A percentile compares a stretch with the other conserved stretches of the same genome.
phyloP scores from a whole-genome alignment of 495 filamentous ascomycete genomes.

The Neurospora sp. region DNA sequence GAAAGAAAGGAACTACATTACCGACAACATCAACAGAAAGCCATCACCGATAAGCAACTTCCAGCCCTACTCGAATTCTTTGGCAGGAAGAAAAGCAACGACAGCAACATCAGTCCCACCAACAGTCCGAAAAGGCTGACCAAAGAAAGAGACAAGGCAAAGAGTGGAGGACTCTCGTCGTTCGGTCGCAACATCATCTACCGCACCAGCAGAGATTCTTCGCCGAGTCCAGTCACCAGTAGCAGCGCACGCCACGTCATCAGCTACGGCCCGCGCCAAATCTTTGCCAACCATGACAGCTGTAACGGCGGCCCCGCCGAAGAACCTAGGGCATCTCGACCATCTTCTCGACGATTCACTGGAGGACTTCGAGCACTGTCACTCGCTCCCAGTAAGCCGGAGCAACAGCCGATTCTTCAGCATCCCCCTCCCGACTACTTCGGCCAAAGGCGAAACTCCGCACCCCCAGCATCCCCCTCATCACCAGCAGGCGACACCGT shows the following conservation, averaged over 20 bases:
- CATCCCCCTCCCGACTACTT: not conserved
- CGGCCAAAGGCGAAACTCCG: not conserved
- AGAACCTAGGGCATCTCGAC: conserved; percentile 47
- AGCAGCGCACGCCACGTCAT: conserved; percentile 7
- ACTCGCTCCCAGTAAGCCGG: not conserved
- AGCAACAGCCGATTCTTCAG: not conserved
- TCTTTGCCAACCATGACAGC: conserved; percentile 14
- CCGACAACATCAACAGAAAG: conserved; percentile 5
- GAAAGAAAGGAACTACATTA: not conserved
- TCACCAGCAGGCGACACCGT: conserved; percentile 29
- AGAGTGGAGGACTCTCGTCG: not conserved
- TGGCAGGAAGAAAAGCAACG: not conserved
- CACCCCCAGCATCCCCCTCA: conserved; percentile 13
- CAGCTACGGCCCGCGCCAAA: conserved; percentile 9
- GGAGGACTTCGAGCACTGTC: conserved; percentile 58
- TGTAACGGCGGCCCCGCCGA: conserved; percentile 36
- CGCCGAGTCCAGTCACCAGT: not conserved
- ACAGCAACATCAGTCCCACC: not conserved
- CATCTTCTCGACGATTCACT: conserved; percentile 60
- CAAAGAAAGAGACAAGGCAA: conserved; percentile 3
- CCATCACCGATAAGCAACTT: conserved; percentile 13
- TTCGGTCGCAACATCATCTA: not conserved
- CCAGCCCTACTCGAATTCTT: conserved; percentile 8
- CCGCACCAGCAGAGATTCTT: conserved; percentile 1
- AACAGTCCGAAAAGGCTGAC: not conserved